These are phyloP conservation scores for Colletotrichum musicola DNA, from an alignment of 2,329 filamentous ascomycete genomes.

Conservation along the genomic window DNA sequence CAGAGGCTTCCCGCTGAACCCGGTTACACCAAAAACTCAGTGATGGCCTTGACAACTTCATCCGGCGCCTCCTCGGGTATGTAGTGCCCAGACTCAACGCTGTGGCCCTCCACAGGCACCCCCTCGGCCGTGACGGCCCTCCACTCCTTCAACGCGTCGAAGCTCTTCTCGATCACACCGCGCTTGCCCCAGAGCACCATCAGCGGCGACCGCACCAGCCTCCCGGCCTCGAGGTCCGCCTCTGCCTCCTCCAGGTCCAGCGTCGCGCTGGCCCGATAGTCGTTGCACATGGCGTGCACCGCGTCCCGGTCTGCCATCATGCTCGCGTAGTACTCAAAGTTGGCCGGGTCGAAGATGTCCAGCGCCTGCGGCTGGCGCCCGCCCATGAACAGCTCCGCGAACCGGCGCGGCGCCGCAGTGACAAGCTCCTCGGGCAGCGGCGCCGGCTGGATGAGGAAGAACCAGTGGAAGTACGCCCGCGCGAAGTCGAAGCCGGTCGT, in stretches of 20 bases:
- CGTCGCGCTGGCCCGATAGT: conserved; percentile 66
- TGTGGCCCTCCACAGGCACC: conserved; percentile 53
- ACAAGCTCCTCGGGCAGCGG: conserved; percentile 65
- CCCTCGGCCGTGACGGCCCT: conserved; percentile 54
- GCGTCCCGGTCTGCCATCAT: conserved; percentile 55
- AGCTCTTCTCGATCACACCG: conserved; percentile 62
- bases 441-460: conserved; percentile 65
- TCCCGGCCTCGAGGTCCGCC: conserved; percentile 56
- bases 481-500: conserved; percentile 58
- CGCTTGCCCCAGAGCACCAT: conserved; percentile 63
- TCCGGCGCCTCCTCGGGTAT: conserved; percentile 65
- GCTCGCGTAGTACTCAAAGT: conserved; percentile 56
- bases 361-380: conserved; percentile 51
- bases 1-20: not conserved
- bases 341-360: conserved; percentile 49
- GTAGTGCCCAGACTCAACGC: conserved; percentile 62
- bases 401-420: conserved; percentile 50
- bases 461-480: conserved; percentile 69
- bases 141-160: conserved; percentile 65
- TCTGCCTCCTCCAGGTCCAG: conserved; percentile 65
- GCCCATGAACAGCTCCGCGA: conserved; percentile 59
- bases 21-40: conserved; percentile 52
- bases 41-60: conserved; percentile 56
- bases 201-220: conserved; percentile 59
- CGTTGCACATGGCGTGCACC: conserved; percentile 65